These are phyloP conservation scores for Yamadazyma ubonensis DNA, from an alignment of 805 yeast genomes.

Conservation along the genomic window DNA sequence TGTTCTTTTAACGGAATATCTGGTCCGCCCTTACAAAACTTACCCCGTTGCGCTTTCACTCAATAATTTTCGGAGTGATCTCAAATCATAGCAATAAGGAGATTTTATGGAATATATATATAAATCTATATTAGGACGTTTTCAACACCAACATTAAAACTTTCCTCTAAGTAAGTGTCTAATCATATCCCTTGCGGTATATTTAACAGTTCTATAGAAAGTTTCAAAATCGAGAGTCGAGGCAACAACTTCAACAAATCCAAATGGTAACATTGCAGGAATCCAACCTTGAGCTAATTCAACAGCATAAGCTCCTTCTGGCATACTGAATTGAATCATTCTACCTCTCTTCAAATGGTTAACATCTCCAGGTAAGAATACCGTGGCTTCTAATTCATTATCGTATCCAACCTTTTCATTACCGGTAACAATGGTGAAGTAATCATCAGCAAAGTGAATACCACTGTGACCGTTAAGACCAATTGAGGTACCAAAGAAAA, in stretches of 20 bases:
- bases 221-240: conserved; percentile 80
- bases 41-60: no score
- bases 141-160: conserved; percentile 52
- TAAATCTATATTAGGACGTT: no score
- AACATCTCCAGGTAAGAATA: conserved; percentile 83
- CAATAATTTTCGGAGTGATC: no score
- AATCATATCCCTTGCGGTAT: conserved; percentile 79
- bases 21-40: no score
- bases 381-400: conserved; percentile 59
- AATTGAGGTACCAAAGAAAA: conserved; percentile 87
- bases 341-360: conserved; percentile 75
- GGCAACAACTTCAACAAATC: conserved; percentile 73
- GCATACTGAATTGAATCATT: conserved; percentile 85
- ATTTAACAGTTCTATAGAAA: conserved; percentile 62
- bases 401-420: conserved; percentile 72
- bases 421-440: conserved; percentile 86
- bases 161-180: conserved; percentile 69
- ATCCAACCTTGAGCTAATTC: conserved; percentile 99
- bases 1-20: no score
- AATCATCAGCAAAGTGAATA: conserved; percentile 95
- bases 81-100: no score
- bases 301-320: conserved; percentile 77
- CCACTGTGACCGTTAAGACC: conserved; percentile 98
- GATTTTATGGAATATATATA: background rate
- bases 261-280: conserved; percentile 97